Evolutionary conservation across 495 filamentous ascomycete species (phyloP), one percentile per base, ranked within the genome.

Genomic region (Aspergillus haitiensis): DNA sequence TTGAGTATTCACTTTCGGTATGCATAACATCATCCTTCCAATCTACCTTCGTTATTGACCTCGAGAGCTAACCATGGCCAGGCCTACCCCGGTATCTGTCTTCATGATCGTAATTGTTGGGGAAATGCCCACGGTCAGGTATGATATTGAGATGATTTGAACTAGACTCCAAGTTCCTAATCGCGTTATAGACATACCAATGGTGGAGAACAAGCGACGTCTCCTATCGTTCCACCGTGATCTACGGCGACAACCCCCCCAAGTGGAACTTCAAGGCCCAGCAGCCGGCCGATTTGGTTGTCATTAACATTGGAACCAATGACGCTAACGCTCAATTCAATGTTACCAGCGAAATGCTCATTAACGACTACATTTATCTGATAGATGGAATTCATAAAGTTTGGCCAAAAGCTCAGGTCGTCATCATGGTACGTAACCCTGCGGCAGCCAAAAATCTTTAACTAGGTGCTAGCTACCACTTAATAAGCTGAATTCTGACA

Each of bases 301-400:
- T 89, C 56, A 86, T 89, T 63, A 84, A 88, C 65, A 75, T 90
- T 33, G 86, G 85, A 12, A 88, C 85, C 18, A 89, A 89, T 62
- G 87, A 89, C 68, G 8, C 49, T 12, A 34, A 52, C 13, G 77
- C 78, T 53, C 84, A 84, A 7, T 88, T 88, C 65, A 83, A 86
- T 48, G 79, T 87, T 44, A 77, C 81, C 5, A 68, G 74, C 5
- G 58, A 65, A 2, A 67, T 76, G 0, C 88, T 83, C 70, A 78
- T 83, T 39, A 69, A 80, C 50, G 78, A 77, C 31, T 84, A 87
- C 56, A 79, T 81, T 33, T 80, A 83, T 48, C 71, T 89, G 40
- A 78, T 90, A 18, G 71, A 82, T 33, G 81, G 80, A 7, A 73
- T 88, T 5, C 87, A 89, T 62, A 67, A 71, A 0, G 79, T 82